These are phyloP conservation scores for Rhodotorula taiwanensis DNA, from an alignment of 768 basidiomycete genomes.

Conservation along the genomic window DNA sequence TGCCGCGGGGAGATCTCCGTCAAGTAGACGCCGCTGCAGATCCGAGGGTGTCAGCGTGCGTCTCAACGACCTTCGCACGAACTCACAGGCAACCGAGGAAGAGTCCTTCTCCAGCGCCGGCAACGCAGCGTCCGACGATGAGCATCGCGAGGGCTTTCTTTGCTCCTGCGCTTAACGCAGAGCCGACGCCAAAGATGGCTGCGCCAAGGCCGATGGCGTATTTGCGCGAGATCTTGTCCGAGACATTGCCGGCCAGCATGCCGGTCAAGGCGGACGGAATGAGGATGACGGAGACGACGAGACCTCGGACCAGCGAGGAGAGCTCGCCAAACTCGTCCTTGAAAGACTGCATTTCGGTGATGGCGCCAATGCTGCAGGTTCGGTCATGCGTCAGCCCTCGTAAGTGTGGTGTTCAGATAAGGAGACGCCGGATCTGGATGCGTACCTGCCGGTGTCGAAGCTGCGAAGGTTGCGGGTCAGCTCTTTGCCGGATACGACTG, in stretches of 20 bases:
- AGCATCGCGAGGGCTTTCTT: slow-evolving; percentile 44
- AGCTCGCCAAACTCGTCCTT: slow-evolving; percentile 46
- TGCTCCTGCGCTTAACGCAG: slow-evolving; percentile 41
- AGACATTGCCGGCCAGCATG: slow-evolving; percentile 46
- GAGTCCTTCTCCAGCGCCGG: slow-evolving; percentile 42
- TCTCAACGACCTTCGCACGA: no score
- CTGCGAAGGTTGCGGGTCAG: no score
- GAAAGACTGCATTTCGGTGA: slow-evolving; percentile 53
- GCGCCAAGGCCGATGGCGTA: slow-evolving; percentile 50
- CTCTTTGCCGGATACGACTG: no score
- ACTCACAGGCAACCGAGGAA: neutral
- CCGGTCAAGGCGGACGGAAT: slow-evolving; percentile 36
- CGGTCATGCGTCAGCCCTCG: no score
- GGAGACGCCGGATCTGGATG: neutral
- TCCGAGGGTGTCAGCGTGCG: neutral
- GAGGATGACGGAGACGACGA: slow-evolving; percentile 43
- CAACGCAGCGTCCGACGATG: slow-evolving; percentile 50
- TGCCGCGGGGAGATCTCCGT: slow-evolving; percentile 50
- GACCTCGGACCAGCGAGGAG: slow-evolving; percentile 48
- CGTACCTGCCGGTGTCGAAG: slow-evolving; percentile 10
- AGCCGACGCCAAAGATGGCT: slow-evolving; percentile 49
- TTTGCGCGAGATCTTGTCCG: slow-evolving; percentile 52
- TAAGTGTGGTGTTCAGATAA: no score
- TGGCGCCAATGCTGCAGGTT: slow-evolving; percentile 45
- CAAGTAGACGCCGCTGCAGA: slow-evolving; percentile 18